A percentile compares a stretch with the other conserved stretches of the same genome.
These are phyloP conservation scores for Vigna unguiculata DNA, from an alignment of 306 rosid genomes.

Conservation along the genomic window DNA sequence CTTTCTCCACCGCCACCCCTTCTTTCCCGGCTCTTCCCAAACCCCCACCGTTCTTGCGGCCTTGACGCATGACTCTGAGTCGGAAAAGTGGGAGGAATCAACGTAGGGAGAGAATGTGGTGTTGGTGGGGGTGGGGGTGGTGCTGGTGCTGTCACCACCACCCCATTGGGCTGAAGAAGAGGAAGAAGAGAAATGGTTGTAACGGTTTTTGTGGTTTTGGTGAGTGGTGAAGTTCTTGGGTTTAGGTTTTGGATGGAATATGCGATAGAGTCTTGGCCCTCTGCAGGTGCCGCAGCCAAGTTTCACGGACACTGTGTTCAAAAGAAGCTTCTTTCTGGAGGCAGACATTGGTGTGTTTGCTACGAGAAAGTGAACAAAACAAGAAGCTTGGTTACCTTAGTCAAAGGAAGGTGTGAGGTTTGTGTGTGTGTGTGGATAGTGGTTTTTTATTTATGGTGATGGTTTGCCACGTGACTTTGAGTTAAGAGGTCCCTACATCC, in stretches of 20 bases:
- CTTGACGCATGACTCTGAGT: slow-evolving; percentile 33
- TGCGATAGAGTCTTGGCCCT: slow-evolving; percentile 54
- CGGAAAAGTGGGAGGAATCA: slow-evolving; percentile 50
- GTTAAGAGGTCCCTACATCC: slow-evolving; percentile 38
- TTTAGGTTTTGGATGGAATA: slow-evolving; percentile 69
- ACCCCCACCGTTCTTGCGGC: slow-evolving; percentile 49
- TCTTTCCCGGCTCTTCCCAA: slow-evolving; percentile 76
- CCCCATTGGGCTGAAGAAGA: slow-evolving; percentile 36
- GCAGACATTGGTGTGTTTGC: slow-evolving; percentile 59
- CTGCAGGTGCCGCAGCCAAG: slow-evolving; percentile 81
- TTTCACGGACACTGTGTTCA: slow-evolving; percentile 67
- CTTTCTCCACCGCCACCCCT: slow-evolving; percentile 90
- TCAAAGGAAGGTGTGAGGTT: slow-evolving; percentile 14
- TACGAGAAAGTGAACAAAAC: not conserved
- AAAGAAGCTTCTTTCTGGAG: slow-evolving; percentile 59
- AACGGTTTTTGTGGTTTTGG: slow-evolving; percentile 49
- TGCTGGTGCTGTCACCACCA: slow-evolving; percentile 43
- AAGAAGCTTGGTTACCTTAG: not conserved
- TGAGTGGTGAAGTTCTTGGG: slow-evolving; percentile 44
- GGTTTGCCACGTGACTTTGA: slow-evolving; percentile 52
- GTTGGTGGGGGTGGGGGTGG: slow-evolving; percentile 45
- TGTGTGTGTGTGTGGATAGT: not conserved
- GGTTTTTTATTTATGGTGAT: slow-evolving; percentile 40
- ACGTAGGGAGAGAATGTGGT: slow-evolving; percentile 55
- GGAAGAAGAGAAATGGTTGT: slow-evolving; percentile 39